A percentile compares a stretch with the other conserved stretches of the same genome.
These are phyloP conservation scores for Silene coronaria DNA, from an alignment of 179 eudicot species.

Conservation along the genomic window DNA sequence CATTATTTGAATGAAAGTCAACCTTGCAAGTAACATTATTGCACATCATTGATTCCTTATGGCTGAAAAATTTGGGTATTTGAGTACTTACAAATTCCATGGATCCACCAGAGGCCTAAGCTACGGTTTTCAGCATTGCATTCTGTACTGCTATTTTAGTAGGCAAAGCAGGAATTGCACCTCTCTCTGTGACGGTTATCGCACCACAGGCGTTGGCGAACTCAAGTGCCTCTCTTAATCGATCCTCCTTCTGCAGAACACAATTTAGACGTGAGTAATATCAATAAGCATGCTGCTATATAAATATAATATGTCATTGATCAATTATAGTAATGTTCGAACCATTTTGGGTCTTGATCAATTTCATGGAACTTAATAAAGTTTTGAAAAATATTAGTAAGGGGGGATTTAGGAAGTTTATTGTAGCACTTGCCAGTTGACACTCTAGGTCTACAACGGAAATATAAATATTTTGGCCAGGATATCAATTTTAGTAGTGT, in stretches of 20 bases:
- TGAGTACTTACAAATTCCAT: conserved; percentile 11
- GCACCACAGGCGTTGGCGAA: conserved; percentile 96
- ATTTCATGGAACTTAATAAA: too few relatives aligned
- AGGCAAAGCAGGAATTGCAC: conserved; percentile 96
- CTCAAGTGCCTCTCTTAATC: conserved; percentile 60
- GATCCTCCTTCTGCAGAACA: conserved; percentile 46
- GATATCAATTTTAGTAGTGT: too few relatives aligned
- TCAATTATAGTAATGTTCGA: too few relatives aligned
- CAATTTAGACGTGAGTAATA: background rate
- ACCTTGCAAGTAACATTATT: conserved; percentile 21
- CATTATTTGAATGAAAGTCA: conserved; percentile 12
- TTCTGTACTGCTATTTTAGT: conserved; percentile 57
- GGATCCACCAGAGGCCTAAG: conserved; percentile 28
- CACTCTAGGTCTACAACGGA: too few relatives aligned
- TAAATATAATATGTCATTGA: too few relatives aligned
- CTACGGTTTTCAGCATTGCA: conserved; percentile 56
- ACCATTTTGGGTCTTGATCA: too few relatives aligned
- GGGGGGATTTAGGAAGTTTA: too few relatives aligned
- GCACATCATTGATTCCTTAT: background rate
- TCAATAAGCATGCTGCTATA: background rate
- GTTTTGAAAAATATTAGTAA: too few relatives aligned
- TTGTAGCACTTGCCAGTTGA: too few relatives aligned
- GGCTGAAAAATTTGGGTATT: conserved; percentile 12
- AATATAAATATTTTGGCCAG: too few relatives aligned
- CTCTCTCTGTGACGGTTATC: conserved; percentile 82